Base-by-base conservation (phyloP, 805 yeast species). In the Metschnikowia drakensbergensis region DNA sequence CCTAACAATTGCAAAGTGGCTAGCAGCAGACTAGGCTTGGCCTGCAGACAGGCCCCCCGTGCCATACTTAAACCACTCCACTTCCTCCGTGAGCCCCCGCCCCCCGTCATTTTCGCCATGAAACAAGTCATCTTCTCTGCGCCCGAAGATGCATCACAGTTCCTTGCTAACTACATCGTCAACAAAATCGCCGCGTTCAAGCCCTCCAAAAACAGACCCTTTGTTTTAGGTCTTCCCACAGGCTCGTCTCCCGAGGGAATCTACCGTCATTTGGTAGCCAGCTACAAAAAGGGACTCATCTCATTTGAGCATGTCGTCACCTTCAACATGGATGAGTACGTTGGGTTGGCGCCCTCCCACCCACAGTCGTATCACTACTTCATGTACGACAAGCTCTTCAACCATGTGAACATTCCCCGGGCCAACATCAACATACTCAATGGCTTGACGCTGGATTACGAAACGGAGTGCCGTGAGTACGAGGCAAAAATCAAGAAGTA, bases 301-400 rank as follows among this genome's bases (percentile, higher is more conserved):
- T 66, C 73, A 23, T 80, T 80, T 64, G 63, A 66, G 48, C 67
- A 80, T 58, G 84, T 81, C 42, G 78, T 80, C 13, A 76, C 82
- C 9, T 81, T 81, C 67, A 80, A 80, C 62, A 80, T 80, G 84
- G 84, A 80, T 58, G 84, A 80, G 62, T 80, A 80, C 59, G 65
- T 75, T 41, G 80, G 80, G 1, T 63, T 80, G 31, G 58, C 60
- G 6, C 81, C 83, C 10, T 47, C 69, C 7, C 65, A 78, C 55
- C 68, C 67, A 26, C 82, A 80, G 58, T 75, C 81, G 28, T 80
- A 80, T 61, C 81, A 77, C 58, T 77, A 77, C 61, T 80, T 80
- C 65, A 80, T 80, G 84, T 67, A 67, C 61, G 66, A 78, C 49
- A 75, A 79, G 58, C 72, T 80, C 42, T 80, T 80, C 66, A 71